A percentile compares a stretch with the other conserved stretches of the same genome.
phyloP scores from a whole-genome alignment of 352 stramenopile genomes.

The Aphanomyces euteiches region DNA sequence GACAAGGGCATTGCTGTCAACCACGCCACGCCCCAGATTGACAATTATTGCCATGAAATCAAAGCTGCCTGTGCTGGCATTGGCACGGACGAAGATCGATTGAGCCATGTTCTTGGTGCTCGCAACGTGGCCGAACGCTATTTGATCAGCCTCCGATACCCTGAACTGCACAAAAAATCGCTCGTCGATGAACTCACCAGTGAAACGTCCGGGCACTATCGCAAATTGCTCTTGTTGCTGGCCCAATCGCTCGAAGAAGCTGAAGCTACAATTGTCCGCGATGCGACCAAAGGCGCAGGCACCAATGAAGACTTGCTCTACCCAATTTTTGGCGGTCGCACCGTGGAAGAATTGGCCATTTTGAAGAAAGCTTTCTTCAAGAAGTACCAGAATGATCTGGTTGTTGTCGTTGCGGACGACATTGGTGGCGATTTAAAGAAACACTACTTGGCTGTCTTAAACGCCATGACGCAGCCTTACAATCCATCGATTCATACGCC shows the following conservation, averaged over 20 bases:
- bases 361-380: slow-evolving; percentile 74
- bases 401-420: slow-evolving; percentile 61
- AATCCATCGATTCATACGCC: slow-evolving; percentile 57
- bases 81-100: slow-evolving; percentile 62
- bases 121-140: slow-evolving; percentile 45
- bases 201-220: slow-evolving; percentile 59
- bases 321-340: slow-evolving; percentile 63
- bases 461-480: slow-evolving; percentile 45
- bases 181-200: slow-evolving; percentile 56
- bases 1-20: slow-evolving; percentile 36
- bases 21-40: slow-evolving; percentile 42
- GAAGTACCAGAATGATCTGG: slow-evolving; percentile 70
- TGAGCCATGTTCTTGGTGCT: slow-evolving; percentile 52
- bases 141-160: slow-evolving; percentile 53
- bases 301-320: slow-evolving; percentile 62
- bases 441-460: slow-evolving; percentile 54
- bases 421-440: slow-evolving; percentile 66
- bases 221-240: slow-evolving; percentile 57
- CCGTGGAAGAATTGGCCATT: slow-evolving; percentile 64
- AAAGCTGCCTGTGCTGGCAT: slow-evolving; percentile 54
- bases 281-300: slow-evolving; percentile 53
- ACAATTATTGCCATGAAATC: slow-evolving; percentile 56
- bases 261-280: slow-evolving; percentile 58
- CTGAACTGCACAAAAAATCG: slow-evolving; percentile 44
- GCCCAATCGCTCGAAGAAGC: slow-evolving; percentile 49